Evolutionary conservation across 306 rosid genomes (phyloP).

Genomic region (Quercus parvula): DNA sequence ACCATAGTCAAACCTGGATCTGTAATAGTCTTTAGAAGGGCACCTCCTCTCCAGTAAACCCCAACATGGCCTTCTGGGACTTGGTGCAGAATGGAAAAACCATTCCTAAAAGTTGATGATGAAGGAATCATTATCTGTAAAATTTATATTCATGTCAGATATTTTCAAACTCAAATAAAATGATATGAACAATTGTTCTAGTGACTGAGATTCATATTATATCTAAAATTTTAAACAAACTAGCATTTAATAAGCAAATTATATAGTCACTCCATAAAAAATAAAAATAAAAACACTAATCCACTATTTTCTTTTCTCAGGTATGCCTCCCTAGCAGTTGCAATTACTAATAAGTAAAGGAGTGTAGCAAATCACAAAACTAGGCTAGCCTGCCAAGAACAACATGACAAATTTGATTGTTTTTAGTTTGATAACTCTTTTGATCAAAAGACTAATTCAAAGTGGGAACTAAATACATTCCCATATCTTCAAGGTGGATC

Average conservation of each 20-base stretch:
- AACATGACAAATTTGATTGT: background rate
- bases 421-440: no score
- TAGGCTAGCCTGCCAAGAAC: background rate
- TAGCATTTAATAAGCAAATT: background rate
- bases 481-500: no score
- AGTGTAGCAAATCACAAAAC: no score
- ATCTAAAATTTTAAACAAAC: background rate
- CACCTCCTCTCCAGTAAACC: slow-evolving; percentile 96
- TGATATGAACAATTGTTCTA: background rate
- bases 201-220: background rate
- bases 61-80: slow-evolving; percentile 98
- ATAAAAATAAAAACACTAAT: background rate
- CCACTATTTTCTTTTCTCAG: background rate
- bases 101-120: slow-evolving; percentile 31
- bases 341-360: background rate
- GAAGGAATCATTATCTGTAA: slow-evolving; percentile 60
- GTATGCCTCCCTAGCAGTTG: background rate
- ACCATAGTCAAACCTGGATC: slow-evolving; percentile 57
- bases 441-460: no score
- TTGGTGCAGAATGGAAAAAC: slow-evolving; percentile 74
- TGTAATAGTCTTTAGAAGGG: slow-evolving; percentile 71
- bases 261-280: no score
- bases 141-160: slow-evolving; percentile 8
- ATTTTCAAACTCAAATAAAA: background rate
- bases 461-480: no score